phyloP scores from a whole-genome alignment of 768 basidiomycete genomes.

The Lentinula edodes region DNA sequence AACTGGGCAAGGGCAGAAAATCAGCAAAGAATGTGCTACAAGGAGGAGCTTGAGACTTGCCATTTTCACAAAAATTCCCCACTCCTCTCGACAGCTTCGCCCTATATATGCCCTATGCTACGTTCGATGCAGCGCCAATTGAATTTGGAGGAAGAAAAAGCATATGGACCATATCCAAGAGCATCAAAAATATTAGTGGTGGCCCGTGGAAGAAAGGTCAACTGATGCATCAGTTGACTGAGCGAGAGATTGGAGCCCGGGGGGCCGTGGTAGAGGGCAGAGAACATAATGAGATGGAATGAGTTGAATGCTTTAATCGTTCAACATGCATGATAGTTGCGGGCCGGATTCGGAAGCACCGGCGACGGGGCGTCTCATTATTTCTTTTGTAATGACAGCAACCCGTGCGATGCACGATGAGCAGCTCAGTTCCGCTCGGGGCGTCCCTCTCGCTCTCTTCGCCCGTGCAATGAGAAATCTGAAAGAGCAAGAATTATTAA shows the following conservation, averaged over 20 bases:
- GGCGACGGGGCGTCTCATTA: no score
- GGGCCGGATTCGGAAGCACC: no score
- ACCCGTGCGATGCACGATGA: no score
- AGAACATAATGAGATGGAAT: neutral
- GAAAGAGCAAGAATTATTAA: no score
- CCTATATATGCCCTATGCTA: neutral
- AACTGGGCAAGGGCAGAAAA: neutral
- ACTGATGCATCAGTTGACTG: constrained; percentile 4
- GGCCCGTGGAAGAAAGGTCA: neutral
- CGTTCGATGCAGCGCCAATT: neutral
- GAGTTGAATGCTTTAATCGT: neutral
- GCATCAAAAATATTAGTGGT: neutral
- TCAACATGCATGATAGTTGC: neutral
- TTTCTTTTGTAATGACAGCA: no score
- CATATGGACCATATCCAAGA: neutral
- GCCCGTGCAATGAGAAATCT: no score
- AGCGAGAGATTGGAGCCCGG: neutral
- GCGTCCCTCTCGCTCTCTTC: no score
- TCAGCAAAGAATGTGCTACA: neutral
- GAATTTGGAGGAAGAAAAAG: neutral
- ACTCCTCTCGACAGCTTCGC: neutral
- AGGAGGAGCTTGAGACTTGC: neutral
- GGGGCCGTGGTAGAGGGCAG: neutral
- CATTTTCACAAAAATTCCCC: neutral
- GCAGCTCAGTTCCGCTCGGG: no score